Conservation (phyloP, 73 alveolate species). For the Tetrahymena elliotti region DNA sequence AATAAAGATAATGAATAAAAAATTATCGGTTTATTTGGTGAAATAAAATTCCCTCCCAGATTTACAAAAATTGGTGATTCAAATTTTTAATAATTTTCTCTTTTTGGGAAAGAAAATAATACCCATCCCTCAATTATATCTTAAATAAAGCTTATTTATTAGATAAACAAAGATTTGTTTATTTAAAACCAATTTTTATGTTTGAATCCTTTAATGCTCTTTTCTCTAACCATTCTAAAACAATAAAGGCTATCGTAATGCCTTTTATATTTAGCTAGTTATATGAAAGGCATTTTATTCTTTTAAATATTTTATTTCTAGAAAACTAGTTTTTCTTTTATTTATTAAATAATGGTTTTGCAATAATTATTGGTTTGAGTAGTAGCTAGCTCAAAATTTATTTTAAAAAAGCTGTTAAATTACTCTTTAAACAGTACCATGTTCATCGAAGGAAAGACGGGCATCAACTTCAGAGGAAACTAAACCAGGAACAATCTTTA, state of each 20-base stretch:
- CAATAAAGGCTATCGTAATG: neutral
- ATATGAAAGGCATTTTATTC: neutral
- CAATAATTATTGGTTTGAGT: neutral
- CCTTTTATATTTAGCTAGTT: neutral
- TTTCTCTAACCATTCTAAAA: neutral
- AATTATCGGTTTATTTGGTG: neutral
- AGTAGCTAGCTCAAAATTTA: neutral
- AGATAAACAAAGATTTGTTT: neutral
- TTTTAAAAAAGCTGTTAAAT: neutral
- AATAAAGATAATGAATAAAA: neutral
- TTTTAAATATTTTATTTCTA: neutral
- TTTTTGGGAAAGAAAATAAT: neutral
- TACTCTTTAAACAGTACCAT: conserved; percentile 35
- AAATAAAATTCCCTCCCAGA: neutral
- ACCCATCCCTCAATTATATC: neutral
- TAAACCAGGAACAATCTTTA: conserved; percentile 60
- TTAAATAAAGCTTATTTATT: neutral
- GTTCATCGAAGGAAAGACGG: conserved; percentile 61
- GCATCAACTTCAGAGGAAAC: conserved; percentile 77
- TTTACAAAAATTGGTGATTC: neutral
- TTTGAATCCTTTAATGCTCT: neutral
- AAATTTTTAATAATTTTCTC: neutral
- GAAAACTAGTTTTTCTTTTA: neutral
- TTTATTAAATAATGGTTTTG: too few species aligned
- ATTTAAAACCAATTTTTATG: too few species aligned